Evolutionary conservation across 2,329 filamentous ascomycete species (phyloP).

Genomic region (Xenosphaeropsis pyriputrescens): DNA sequence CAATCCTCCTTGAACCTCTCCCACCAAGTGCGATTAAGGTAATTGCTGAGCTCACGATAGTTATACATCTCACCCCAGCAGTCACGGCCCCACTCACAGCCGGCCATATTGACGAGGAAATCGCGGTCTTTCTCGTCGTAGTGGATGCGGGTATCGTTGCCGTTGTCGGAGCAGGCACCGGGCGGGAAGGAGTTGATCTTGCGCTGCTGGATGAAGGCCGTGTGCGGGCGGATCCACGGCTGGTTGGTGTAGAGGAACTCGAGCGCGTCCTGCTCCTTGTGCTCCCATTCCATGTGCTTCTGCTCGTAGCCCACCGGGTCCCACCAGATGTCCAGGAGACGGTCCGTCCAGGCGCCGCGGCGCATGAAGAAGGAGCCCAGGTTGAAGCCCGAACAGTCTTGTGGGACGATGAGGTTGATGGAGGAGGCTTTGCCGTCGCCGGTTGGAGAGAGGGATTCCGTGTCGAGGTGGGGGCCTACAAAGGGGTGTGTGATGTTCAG

Average conservation of each 20-base stretch:
- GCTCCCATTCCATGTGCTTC: slow-evolving; percentile 97
- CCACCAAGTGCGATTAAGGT: slow-evolving; percentile 73
- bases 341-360: slow-evolving; percentile 78
- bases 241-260: slow-evolving; percentile 86
- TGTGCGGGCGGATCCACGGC: slow-evolving; percentile 81
- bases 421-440: slow-evolving; percentile 69
- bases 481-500: slow-evolving; percentile 84
- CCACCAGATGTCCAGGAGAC: slow-evolving; percentile 93
- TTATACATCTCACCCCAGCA: slow-evolving; percentile 98
- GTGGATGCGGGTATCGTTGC: slow-evolving; percentile 64
- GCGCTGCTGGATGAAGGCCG: slow-evolving; percentile 80
- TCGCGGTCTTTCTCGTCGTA: slow-evolving; percentile 77
- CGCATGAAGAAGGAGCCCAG: slow-evolving; percentile 88
- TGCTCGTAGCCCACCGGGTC: slow-evolving; percentile 96
- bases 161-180: slow-evolving; percentile 72
- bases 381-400: slow-evolving; percentile 94
- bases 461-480: slow-evolving; percentile 60
- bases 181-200: slow-evolving; percentile 89
- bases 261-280: slow-evolving; percentile 94
- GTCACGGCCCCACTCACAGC: slow-evolving; percentile 91
- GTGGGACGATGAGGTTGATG: slow-evolving; percentile 76
- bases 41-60: slow-evolving; percentile 83
- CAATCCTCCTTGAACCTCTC: slow-evolving; percentile 59
- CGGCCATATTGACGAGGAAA: slow-evolving; percentile 96
- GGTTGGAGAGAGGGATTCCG: slow-evolving; percentile 51